These are phyloP conservation scores for Pilaira anomala DNA, from an alignment of 192 early-diverging fungal species.

Conservation along the genomic window DNA sequence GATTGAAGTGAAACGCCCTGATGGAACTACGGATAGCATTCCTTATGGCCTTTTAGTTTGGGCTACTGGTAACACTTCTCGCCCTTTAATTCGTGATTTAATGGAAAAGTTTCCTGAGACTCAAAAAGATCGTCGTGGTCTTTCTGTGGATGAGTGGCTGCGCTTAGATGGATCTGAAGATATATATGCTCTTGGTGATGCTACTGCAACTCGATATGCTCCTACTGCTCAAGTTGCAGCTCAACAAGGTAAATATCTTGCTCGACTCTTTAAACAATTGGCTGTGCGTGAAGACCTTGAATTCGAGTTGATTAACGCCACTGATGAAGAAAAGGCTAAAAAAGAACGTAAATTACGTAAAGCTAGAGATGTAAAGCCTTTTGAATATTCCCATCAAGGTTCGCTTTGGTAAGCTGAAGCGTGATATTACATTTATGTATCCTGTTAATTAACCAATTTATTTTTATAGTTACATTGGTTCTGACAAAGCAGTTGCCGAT, in stretches of 20 bases:
- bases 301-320: slow-evolving; percentile 6
- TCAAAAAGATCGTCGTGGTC: slow-evolving; percentile 66
- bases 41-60: slow-evolving; percentile 84
- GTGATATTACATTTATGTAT: background rate
- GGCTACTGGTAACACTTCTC: slow-evolving; percentile 83
- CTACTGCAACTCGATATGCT: slow-evolving; percentile 69
- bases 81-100: slow-evolving; percentile 64
- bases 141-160: slow-evolving; percentile 70
- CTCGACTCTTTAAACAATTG: slow-evolving; percentile 66
- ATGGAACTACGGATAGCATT: slow-evolving; percentile 60
- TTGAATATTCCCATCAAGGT: slow-evolving; percentile 83
- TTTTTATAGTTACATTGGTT: slow-evolving; percentile 68
- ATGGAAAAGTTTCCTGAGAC: slow-evolving; percentile 56
- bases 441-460: background rate
- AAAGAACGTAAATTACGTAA: slow-evolving; percentile 33
- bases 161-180: slow-evolving; percentile 59
- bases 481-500: slow-evolving; percentile 91
- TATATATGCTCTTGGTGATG: slow-evolving; percentile 75
- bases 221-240: slow-evolving; percentile 87
- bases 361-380: slow-evolving; percentile 52
- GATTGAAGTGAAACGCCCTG: slow-evolving; percentile 63
- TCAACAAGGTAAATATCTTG: slow-evolving; percentile 86
- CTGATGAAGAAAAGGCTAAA: slow-evolving; percentile 23
- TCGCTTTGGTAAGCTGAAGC: slow-evolving; percentile 55
- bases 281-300: slow-evolving; percentile 44